These are phyloP conservation scores for Plasmodium fragile DNA, from an alignment of 169 alveolate species.

Conservation along the genomic window DNA sequence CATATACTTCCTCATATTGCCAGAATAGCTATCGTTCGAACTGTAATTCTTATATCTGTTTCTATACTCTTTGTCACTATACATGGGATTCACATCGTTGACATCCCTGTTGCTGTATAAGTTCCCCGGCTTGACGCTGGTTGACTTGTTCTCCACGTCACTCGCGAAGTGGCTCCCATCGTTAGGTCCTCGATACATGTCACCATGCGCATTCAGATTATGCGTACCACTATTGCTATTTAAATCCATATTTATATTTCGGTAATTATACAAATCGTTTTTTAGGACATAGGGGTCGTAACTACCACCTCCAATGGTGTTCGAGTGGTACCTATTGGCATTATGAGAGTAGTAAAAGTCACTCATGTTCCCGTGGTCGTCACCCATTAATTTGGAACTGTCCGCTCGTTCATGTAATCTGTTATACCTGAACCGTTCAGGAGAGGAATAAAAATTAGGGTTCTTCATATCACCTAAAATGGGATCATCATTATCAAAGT, in stretches of 20 bases:
- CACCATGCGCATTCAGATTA: neutral
- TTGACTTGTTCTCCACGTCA: neutral
- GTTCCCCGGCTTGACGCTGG: constrained; percentile 13
- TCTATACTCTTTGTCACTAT: constrained; percentile 3
- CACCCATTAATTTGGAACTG: constrained; percentile 2
- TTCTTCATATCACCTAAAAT: constrained; percentile 42
- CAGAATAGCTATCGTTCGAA: constrained; percentile 6
- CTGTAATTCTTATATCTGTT: constrained; percentile 27
- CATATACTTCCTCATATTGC: constrained; percentile 20
- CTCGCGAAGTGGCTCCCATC: neutral
- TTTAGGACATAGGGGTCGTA: constrained; percentile 37
- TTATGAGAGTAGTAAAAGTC: constrained; percentile 9
- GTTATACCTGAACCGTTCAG: constrained; percentile 32
- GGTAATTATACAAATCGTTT: constrained; percentile 37
- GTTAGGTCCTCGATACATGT: constrained; percentile 6
- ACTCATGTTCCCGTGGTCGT: constrained; percentile 10
- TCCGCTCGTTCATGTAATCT: constrained; percentile 35
- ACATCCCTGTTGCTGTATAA: constrained; percentile 13
- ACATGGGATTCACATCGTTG: constrained; percentile 19
- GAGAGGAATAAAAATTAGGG: constrained; percentile 22
- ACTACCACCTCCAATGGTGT: neutral
- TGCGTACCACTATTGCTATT: neutral
- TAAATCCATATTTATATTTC: constrained; percentile 21
- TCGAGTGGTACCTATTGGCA: neutral
- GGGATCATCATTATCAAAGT: constrained; percentile 25